phyloP scores from a whole-genome alignment of 305 asterid genomes.

The Lippia alba region DNA sequence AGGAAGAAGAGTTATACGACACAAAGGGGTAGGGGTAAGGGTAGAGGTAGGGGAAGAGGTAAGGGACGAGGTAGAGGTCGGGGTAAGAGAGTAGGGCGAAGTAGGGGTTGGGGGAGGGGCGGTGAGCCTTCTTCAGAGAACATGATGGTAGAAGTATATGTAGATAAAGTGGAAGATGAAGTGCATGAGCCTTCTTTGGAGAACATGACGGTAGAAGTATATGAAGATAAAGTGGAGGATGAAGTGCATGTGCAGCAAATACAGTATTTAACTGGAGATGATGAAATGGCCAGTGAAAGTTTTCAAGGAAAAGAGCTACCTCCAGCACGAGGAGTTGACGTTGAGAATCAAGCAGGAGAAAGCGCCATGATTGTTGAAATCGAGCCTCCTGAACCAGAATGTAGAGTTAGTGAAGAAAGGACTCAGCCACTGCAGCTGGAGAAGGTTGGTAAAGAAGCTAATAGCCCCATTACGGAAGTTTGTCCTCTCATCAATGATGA shows the following conservation, averaged over 20 bases:
- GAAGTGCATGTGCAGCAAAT: background rate
- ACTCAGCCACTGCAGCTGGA: background rate
- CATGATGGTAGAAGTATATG: too few species aligned
- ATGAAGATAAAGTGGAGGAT: background rate
- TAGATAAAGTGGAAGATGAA: background rate
- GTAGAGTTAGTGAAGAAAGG: conserved; percentile 29
- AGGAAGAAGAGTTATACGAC: conserved; percentile 3
- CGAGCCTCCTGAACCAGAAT: conserved; percentile 18
- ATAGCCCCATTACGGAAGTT: conserved; percentile 34
- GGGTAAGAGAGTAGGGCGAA: conserved; percentile 2
- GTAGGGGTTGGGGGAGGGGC: background rate
- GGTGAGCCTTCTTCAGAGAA: background rate
- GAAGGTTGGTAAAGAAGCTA: background rate
- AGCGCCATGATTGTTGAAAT: conserved; percentile 19
- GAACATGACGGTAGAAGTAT: too few species aligned
- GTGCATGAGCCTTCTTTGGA: background rate
- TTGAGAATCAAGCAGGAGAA: conserved; percentile 11
- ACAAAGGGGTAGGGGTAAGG: conserved; percentile 2
- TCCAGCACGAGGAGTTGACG: background rate
- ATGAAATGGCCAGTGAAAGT: conserved; percentile 31
- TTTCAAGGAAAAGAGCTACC: conserved; percentile 18
- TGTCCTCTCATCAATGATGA: conserved; percentile 45
- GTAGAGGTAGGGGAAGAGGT: too few species aligned
- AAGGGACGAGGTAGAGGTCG: too few species aligned
- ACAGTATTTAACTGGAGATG: conserved; percentile 5